These are phyloP conservation scores for Trichoderma citrinoviride DNA, from an alignment of 2,329 filamentous ascomycete species.

Conservation along the genomic window DNA sequence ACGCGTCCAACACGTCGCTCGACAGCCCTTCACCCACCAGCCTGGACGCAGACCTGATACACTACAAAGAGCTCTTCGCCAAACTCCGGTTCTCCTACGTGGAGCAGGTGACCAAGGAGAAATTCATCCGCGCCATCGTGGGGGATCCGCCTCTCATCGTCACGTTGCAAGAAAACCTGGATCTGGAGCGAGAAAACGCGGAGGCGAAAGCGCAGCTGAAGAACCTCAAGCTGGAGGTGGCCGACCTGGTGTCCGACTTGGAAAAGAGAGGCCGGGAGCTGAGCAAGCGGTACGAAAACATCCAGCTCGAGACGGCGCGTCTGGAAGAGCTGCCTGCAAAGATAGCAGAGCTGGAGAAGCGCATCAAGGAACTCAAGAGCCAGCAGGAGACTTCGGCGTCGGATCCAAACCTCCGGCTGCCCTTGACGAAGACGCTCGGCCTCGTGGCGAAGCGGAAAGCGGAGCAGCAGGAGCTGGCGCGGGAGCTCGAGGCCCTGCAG, in stretches of 20 bases:
- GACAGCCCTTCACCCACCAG: constrained; percentile 70
- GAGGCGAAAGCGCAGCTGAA: constrained; percentile 73
- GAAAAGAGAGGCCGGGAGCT: constrained; percentile 63
- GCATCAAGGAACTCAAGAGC: constrained; percentile 46
- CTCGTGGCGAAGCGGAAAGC: constrained; percentile 51
- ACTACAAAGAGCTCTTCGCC: constrained; percentile 93
- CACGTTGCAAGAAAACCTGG: constrained; percentile 75
- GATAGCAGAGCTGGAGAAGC: constrained; percentile 48
- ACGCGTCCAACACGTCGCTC: constrained; percentile 64
- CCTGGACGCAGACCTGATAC: constrained; percentile 76
- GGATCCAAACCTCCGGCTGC: constrained; percentile 51
- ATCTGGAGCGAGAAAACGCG: constrained; percentile 67
- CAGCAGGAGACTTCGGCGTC: constrained; percentile 37
- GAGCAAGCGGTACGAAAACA: constrained; percentile 50
- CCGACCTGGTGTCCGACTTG: constrained; percentile 68
- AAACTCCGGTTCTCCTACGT: constrained; percentile 97
- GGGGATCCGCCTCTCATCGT: constrained; percentile 86
- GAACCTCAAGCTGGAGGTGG: constrained; percentile 75
- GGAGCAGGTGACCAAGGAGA: constrained; percentile 98
- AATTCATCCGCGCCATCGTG: constrained; percentile 90
- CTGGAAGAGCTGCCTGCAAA: constrained; percentile 52
- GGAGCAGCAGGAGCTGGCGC: constrained; percentile 56
- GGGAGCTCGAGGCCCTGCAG: constrained; percentile 62
- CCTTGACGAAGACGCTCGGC: constrained; percentile 55
- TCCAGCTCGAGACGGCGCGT: constrained; percentile 48